phyloP scores from a whole-genome alignment of 805 yeast genomes.

The Saturnispora diversa region DNA sequence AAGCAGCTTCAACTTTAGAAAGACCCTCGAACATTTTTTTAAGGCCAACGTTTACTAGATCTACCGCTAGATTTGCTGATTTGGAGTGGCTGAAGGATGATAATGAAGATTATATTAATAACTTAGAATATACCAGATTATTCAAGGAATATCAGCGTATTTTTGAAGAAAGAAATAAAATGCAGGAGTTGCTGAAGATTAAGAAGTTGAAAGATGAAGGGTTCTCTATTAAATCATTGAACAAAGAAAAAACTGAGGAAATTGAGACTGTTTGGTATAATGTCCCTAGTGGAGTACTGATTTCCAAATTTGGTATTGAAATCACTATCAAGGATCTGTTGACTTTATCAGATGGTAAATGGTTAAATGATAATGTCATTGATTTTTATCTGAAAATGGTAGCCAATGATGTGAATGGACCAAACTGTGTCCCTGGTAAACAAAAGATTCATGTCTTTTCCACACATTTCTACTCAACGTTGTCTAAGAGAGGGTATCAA shows the following conservation, averaged over 20 bases:
- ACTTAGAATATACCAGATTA: slow-evolving; percentile 25
- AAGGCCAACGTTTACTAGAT: slow-evolving; percentile 17
- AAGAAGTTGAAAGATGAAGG: slow-evolving; percentile 31
- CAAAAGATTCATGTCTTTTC: slow-evolving; percentile 62
- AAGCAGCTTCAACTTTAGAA: neutral
- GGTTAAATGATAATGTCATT: slow-evolving; percentile 90
- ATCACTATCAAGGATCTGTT: slow-evolving; percentile 57
- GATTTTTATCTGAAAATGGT: slow-evolving; percentile 66
- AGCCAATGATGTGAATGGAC: slow-evolving; percentile 26
- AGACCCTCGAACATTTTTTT: neutral
- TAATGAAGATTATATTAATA: slow-evolving; percentile 25
- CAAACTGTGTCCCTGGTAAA: slow-evolving; percentile 24
- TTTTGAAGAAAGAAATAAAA: slow-evolving; percentile 34
- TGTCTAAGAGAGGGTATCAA: slow-evolving; percentile 63
- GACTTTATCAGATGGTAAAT: slow-evolving; percentile 59
- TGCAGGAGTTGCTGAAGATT: slow-evolving; percentile 30
- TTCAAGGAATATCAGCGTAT: slow-evolving; percentile 38
- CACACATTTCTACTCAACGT: slow-evolving; percentile 77
- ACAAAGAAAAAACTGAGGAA: slow-evolving; percentile 24
- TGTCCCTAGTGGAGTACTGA: slow-evolving; percentile 24
- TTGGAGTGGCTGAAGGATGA: slow-evolving; percentile 28
- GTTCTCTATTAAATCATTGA: slow-evolving; percentile 26
- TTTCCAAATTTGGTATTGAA: slow-evolving; percentile 43
- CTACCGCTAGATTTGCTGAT: slow-evolving; percentile 24
- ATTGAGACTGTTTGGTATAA: slow-evolving; percentile 32